Evolutionary conservation across 768 basidiomycete species (phyloP), one percentile per base, ranked within the genome.

Genomic region (Omphalotus guepiniiformis): DNA sequence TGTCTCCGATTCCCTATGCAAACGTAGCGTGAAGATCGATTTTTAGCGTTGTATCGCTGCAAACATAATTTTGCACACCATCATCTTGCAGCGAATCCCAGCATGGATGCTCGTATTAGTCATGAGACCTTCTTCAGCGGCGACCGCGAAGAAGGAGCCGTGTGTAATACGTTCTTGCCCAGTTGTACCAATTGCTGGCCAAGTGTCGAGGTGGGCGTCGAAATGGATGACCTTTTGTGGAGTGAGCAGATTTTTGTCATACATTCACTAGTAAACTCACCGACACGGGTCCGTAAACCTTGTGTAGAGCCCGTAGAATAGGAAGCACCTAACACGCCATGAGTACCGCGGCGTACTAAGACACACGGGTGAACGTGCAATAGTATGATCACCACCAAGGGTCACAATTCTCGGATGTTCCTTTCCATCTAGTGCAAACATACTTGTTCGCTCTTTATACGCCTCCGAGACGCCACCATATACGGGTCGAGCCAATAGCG

Each of bases 381-480:
- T 80, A 4, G 83, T 83, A 61, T 87, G 85, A 56, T 88, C 86
- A 1, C 86, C 85, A 1, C 86, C 85, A 8, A 82, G 60, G 55
- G 78, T 75, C 43, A 88, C 57, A 13, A 88, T 73, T 26, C 79
- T 67, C 1, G 86, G 85, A 56, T 85, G 83, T 51, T 76, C 74
- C 45, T 68, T 68, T 4, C 77, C 77, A 53, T 85, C 81, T 48
- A 65, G 69, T 1, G 78, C 70, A 26, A 79, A 64, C 15, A 55
- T 48, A 4, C 63, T 50, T 2, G 67, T 69, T 6, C 58, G 52
- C 18, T 38, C 51, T 26, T 49, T 60, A 32, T 52, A 47, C 23
- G 48, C 43, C 15, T 53, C 58, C 6, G 50, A 53, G 21, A 47
- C 49, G 23, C 55, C 61, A 35, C 64, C 63, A 4, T 47, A 38